Evolutionary conservation across 495 filamentous ascomycete species (phyloP).

Genomic region (Penicillium desertorum): DNA sequence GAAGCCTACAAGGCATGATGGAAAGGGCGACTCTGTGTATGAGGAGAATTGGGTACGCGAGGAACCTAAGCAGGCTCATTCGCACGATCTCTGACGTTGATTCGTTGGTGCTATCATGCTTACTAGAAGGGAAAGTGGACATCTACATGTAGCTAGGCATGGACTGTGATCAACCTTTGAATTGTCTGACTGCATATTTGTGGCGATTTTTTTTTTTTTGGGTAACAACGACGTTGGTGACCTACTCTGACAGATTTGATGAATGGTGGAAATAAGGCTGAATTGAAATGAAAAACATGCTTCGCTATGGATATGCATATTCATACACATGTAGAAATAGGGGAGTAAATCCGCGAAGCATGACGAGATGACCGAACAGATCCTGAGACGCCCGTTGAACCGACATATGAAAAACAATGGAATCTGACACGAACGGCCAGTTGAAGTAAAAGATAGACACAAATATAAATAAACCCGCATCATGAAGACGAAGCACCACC

Average conservation of each 20-base stretch:
- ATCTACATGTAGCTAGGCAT: neutral
- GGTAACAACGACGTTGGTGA: neutral
- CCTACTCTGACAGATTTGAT: neutral
- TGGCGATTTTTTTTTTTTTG: neutral
- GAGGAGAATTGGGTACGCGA: neutral
- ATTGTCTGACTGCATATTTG: neutral
- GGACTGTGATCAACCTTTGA: neutral
- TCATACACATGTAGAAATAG: neutral
- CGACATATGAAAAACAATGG: neutral
- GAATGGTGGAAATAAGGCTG: neutral
- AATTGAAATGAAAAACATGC: neutral
- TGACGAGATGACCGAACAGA: neutral
- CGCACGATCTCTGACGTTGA: neutral
- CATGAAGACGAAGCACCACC: constrained; percentile 5
- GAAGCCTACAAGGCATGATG: too few species aligned
- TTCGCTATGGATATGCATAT: neutral
- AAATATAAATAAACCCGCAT: constrained; percentile 1
- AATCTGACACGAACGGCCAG: neutral
- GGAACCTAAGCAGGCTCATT: neutral
- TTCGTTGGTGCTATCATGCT: neutral
- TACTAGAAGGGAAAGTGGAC: neutral
- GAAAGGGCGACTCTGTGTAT: neutral
- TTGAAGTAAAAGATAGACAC: constrained; percentile 1
- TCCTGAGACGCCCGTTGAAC: neutral
- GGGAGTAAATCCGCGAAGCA: neutral